Evolutionary conservation across 1,139 yeast genomes (phyloP).

Genomic region (Candida sanyaensis): DNA sequence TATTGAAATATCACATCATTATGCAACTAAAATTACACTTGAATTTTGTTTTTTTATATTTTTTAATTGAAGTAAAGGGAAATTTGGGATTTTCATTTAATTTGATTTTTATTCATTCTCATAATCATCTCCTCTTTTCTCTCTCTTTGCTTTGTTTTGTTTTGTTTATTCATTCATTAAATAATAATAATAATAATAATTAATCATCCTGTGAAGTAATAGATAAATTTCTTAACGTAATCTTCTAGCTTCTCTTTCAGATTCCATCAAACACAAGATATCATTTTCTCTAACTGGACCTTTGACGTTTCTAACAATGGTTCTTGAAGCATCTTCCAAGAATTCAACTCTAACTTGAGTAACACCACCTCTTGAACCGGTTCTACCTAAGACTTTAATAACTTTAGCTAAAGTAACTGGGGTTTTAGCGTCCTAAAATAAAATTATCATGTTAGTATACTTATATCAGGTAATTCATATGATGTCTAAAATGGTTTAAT

Average conservation of each 20-base stretch:
- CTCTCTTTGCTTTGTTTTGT: too few species aligned
- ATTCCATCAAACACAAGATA: slow-evolving; percentile 98
- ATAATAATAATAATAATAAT: neutral
- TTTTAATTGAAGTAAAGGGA: too few species aligned
- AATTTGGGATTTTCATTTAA: neutral
- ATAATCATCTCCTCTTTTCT: too few species aligned
- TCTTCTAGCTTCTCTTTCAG: slow-evolving; percentile 98
- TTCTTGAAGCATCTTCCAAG: slow-evolving; percentile 97
- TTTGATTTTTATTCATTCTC: neutral
- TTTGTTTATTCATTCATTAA: neutral
- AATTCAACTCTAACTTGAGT: slow-evolving; percentile 99
- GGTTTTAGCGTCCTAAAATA: slow-evolving; percentile 73
- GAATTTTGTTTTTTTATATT: too few species aligned
- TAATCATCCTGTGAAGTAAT: neutral
- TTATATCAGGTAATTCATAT: neutral
- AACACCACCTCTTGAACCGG: slow-evolving; percentile 99
- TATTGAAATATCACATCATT: slow-evolving; percentile 3
- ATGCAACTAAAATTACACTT: slow-evolving; percentile 8
- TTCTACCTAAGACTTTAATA: slow-evolving; percentile 98
- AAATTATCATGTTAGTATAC: slow-evolving; percentile 3
- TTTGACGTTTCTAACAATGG: slow-evolving; percentile 99
- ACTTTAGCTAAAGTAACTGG: slow-evolving; percentile 99
- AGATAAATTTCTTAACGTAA: slow-evolving; percentile 37
- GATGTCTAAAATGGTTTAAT: neutral
- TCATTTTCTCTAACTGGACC: slow-evolving; percentile 99